Base-by-base conservation (phyloP, 2,329 filamentous ascomycete genomes). In the Colletotrichum trifolii region DNA sequence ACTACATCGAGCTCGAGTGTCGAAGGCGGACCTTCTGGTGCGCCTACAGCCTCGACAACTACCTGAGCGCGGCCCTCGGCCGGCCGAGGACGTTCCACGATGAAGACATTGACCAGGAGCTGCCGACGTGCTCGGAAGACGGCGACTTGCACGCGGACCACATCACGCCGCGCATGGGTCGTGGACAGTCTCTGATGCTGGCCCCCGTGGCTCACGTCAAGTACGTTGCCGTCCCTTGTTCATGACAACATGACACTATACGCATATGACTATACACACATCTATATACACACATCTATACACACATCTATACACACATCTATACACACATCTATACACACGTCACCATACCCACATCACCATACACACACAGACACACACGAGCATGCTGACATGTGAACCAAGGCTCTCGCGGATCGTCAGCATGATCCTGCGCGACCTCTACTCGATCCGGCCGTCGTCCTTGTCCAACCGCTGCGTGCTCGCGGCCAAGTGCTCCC, bases 41-140 rank as follows among this genome's bases (percentile, higher is more conserved):
- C 38, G 85, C 86, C 0, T 91, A 90, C 70, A 85, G 82, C 12
- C 75, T 91, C 4, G 87, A 91, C 70, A 87, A 85, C 54, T 90
- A 91, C 66, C 79, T 91, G 11, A 87, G 87, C 59, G 84, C 86
- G 17, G 84, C 87, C 54, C 80, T 90, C 9, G 88, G 88, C 2
- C 79, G 88, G 15, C 88, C 89, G 1, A 76, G 84, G 13, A 81
- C 87, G 2, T 86, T 90, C 53, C 88, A 88, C 63, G 86, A 90
- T 52, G 87, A 89, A 48, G 87, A 89, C 59, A 88, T 90, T 54
- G 87, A 90, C 66, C 86, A 89, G 67, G 83, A 87, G 13, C 74
- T 88, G 12, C 88, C 88, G 0, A 76, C 79, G 8, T 75, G 78
- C 25, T 79, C 87, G 7, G 85, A 88, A 59, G 87, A 90, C 63